These are phyloP conservation scores for Phytopythium montanum DNA, from an alignment of 352 stramenopile genomes.

Conservation along the genomic window DNA sequence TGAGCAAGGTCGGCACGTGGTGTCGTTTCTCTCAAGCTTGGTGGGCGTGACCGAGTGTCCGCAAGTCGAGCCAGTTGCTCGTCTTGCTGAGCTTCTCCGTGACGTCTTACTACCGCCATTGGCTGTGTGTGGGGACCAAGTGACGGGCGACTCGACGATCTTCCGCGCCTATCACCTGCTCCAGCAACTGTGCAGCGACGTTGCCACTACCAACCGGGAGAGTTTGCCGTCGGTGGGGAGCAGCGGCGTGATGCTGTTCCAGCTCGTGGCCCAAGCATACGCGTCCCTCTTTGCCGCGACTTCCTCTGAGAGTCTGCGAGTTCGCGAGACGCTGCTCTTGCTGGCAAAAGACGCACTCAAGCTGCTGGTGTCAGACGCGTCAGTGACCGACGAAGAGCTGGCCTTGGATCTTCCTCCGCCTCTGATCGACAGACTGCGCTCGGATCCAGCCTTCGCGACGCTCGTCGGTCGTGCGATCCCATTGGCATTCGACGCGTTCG, in stretches of 20 bases:
- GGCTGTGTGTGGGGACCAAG: not conserved
- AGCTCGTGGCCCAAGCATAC: conserved; percentile 7
- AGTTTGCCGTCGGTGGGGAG: not conserved
- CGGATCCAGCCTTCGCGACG: not conserved
- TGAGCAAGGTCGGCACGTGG: conserved; percentile 19
- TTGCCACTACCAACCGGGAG: too few relatives aligned
- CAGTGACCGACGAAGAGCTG: not conserved
- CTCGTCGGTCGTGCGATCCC: not conserved
- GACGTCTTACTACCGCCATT: not conserved
- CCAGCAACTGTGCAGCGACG: not conserved
- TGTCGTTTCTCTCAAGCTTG: conserved; percentile 23
- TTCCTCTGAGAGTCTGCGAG: conserved; percentile 1
- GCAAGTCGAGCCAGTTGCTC: not conserved
- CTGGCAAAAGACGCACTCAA: conserved; percentile 25
- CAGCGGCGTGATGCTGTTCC: not conserved
- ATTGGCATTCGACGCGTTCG: not conserved
- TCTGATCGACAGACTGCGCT: not conserved
- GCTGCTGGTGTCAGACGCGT: conserved; percentile 7
- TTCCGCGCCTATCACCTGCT: not conserved
- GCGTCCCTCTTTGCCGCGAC: not conserved
- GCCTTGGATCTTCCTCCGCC: not conserved
- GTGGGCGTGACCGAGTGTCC: not conserved
- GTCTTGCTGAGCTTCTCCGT: not conserved
- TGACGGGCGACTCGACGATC: not conserved
- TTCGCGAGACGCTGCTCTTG: conserved; percentile 28